A percentile compares a stretch with the other conserved stretches of the same genome.
phyloP scores from a whole-genome alignment of 2,329 filamentous ascomycete genomes.

The Cordyceps farinosa region DNA sequence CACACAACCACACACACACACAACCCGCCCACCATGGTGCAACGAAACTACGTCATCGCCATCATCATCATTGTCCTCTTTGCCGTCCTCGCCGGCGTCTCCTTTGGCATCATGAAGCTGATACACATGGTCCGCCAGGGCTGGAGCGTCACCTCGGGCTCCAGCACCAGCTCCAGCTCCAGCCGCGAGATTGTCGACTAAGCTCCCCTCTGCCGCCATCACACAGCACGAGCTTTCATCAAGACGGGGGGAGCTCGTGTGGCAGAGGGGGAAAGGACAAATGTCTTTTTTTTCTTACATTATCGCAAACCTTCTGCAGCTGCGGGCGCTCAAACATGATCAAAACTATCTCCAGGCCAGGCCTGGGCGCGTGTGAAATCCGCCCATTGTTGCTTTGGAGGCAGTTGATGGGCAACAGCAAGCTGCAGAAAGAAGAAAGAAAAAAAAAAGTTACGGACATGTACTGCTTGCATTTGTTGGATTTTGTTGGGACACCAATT shows the following conservation, averaged over 20 bases:
- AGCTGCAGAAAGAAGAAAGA: not conserved
- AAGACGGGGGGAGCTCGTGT: not conserved
- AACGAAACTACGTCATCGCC: conserved; percentile 65
- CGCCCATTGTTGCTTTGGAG: not conserved
- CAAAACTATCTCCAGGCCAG: too few relatives aligned
- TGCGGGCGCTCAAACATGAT: not conserved
- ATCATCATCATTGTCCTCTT: conserved; percentile 67
- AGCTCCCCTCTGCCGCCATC: not conserved
- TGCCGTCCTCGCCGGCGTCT: conserved; percentile 56
- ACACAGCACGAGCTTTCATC: not conserved
- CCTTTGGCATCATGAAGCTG: conserved; percentile 61
- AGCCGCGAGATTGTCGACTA: conserved; percentile 26
- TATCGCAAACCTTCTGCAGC: not conserved
- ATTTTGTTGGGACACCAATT: not conserved
- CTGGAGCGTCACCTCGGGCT: conserved; percentile 37
- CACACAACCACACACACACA: conserved; percentile 21
- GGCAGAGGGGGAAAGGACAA: not conserved
- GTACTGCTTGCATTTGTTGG: not conserved
- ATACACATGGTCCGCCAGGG: conserved; percentile 49
- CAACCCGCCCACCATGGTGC: conserved; percentile 47
- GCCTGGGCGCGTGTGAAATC: conserved; percentile 3
- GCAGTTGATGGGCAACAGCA: not conserved
- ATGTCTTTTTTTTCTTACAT: not conserved
- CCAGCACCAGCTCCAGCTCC: conserved; percentile 28
- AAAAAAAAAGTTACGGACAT: not conserved